Conservation (phyloP, 495 filamentous ascomycete genomes). For the Trichoderma erinaceum region DNA sequence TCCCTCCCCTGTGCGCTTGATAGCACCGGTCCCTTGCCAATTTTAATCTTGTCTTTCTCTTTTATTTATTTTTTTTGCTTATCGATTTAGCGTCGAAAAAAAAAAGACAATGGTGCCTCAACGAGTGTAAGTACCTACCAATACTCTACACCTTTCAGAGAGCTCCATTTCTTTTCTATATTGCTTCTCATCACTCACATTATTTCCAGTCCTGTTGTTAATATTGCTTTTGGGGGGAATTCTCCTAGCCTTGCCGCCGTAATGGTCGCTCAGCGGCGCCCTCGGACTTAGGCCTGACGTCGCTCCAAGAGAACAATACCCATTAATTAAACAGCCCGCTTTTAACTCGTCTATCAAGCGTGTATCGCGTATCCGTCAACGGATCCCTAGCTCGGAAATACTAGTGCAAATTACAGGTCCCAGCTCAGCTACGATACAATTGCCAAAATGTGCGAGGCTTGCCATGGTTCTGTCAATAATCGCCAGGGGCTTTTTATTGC, state of each 20-base stretch:
- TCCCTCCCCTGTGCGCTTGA: conserved; percentile 4
- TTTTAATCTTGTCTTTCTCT: conserved; percentile 1
- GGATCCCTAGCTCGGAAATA: conserved; percentile 6
- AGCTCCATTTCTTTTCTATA: neutral
- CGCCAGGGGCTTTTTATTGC: no score
- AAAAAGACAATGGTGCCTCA: neutral
- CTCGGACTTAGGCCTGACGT: neutral
- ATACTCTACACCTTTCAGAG: neutral
- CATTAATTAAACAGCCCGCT: conserved; percentile 9
- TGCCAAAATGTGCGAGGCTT: neutral
- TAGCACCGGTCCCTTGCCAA: neutral
- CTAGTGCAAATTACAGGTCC: neutral
- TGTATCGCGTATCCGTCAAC: conserved; percentile 2
- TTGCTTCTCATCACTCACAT: neutral
- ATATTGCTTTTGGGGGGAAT: neutral
- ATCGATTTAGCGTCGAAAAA: conserved; percentile 4
- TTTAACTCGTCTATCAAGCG: neutral
- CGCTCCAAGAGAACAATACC: neutral
- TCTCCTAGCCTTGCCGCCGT: neutral
- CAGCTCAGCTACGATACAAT: neutral
- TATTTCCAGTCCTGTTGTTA: neutral
- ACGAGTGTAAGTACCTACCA: neutral
- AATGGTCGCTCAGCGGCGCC: neutral
- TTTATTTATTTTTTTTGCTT: neutral
- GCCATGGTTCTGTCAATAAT: no score